Evolutionary conservation across 805 yeast genomes (phyloP), one percentile per base, ranked within the genome.

Genomic region (Yarrowia porcina): DNA sequence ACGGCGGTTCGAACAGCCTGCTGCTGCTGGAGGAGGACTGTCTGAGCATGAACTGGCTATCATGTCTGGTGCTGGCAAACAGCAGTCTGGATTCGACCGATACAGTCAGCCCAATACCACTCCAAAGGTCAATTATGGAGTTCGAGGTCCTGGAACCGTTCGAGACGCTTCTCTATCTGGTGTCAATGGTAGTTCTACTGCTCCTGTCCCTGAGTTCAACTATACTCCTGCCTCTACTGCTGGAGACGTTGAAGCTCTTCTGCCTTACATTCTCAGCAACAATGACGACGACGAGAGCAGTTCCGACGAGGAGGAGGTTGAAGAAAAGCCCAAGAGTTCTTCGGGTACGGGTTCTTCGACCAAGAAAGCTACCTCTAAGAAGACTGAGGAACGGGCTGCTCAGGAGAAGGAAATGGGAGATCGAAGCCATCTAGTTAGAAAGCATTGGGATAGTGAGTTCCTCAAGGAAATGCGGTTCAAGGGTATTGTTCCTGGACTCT

Each of bases 401-500:
- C 56, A 49, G 56, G 56, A 49, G 39, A 49, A 33, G 39, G 56
- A 49, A n/a, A 49, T 52, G 59, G 59, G 44, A 13, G 59, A 52
- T 11, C 36, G 44, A 36, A 11, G 59, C 5, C 59, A 52, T 18
- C 59, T 52, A 13, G 59, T 52, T 25, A 25, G 18, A 13, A 36
- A 52, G 33, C 59, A 52, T 18, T 52, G 59, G 59, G 59, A 52
- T 8, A 23, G 35, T 13, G 44, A 52, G 25, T 52, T 52, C 35
- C 59, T 52, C 25, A 52, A 52, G 35, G 4, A 35, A 18, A 52
- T 52, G 59, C 32, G 59, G 12, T 36, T n/a, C 59, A 52, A 52
- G 59, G 59, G 59, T 6, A 36, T 36, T 17, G 44, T 56, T 13
- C 61, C 61, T 10, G 83, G 83, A 2, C 68, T 81, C 21, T 66